Evolutionary conservation across 805 yeast species (phyloP).

Genomic region (Yamadazyma takamatsuzukensis): DNA sequence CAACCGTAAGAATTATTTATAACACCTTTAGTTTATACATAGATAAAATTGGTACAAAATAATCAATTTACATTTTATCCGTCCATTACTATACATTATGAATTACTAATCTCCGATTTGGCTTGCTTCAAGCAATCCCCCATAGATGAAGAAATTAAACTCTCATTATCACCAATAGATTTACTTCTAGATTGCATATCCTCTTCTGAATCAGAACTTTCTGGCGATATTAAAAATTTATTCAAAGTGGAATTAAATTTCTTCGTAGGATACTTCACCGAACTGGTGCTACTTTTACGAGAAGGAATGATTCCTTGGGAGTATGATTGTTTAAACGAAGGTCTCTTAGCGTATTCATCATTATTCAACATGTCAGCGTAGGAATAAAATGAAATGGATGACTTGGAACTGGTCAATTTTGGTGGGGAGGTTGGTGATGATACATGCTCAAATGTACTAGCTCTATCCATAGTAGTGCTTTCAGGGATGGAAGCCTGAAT

Average conservation of each 20-base stretch:
- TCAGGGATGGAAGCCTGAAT: not conserved
- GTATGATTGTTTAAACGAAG: constrained; percentile 43
- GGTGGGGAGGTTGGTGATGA: constrained; percentile 38
- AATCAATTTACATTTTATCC: no score
- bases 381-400: constrained; percentile 56
- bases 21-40: constrained; percentile 4
- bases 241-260: constrained; percentile 11
- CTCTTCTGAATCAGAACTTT: constrained; percentile 23
- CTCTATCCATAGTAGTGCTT: not conserved
- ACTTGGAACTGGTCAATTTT: constrained; percentile 31
- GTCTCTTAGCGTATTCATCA: constrained; percentile 65
- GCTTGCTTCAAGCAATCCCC: constrained; percentile 40
- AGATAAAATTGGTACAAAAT: no score
- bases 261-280: constrained; percentile 7
- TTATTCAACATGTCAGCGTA: constrained; percentile 76
- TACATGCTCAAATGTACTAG: constrained; percentile 6
- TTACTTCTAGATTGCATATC: constrained; percentile 11
- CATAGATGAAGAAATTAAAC: constrained; percentile 34
- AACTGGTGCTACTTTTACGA: constrained; percentile 12
- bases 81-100: no score
- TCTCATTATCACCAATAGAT: constrained; percentile 26
- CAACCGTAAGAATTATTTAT: constrained; percentile 83
- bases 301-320: constrained; percentile 33
- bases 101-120: constrained; percentile 35
- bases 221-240: constrained; percentile 25